phyloP scores from a whole-genome alignment of 2,329 filamentous ascomycete species.

The Balansia obtecta region DNA sequence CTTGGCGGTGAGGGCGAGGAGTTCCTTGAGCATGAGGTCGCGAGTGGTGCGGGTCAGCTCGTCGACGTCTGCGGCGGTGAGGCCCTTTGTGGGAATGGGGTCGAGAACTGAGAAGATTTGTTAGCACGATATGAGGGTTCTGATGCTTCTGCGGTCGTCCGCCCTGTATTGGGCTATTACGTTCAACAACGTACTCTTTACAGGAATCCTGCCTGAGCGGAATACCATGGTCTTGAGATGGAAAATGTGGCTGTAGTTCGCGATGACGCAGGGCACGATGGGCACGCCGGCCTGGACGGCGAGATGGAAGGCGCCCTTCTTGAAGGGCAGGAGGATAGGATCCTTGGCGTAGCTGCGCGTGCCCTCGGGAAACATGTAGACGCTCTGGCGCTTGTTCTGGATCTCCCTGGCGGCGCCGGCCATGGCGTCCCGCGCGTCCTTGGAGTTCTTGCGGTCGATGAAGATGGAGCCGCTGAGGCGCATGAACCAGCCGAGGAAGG shows the following conservation, averaged over 20 bases:
- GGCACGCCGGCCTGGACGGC: conserved; percentile 89
- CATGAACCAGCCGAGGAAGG: conserved; percentile 94
- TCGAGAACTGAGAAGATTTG: conserved; percentile 47
- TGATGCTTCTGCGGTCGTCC: too few species aligned
- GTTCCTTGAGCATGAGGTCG: conserved; percentile 63
- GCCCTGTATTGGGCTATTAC: too few species aligned
- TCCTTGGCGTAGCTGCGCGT: conserved; percentile 81
- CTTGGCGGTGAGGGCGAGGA: conserved; percentile 40
- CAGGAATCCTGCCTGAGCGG: conserved; percentile 55
- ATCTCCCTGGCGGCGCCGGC: conserved; percentile 73
- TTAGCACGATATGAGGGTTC: neutral
- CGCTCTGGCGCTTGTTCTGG: conserved; percentile 55
- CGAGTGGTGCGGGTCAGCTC: conserved; percentile 54
- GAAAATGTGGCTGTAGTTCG: conserved; percentile 67
- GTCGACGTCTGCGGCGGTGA: conserved; percentile 68
- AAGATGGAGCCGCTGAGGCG: conserved; percentile 79
- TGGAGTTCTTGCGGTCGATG: conserved; percentile 80
- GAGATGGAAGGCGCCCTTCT: conserved; percentile 96
- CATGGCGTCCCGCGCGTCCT: conserved; percentile 76
- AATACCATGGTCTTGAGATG: conserved; percentile 53
- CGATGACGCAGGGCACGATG: conserved; percentile 73
- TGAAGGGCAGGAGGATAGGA: conserved; percentile 81
- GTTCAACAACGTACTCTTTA: conserved; percentile 53
- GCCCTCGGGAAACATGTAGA: conserved; percentile 85
- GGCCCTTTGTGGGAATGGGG: conserved; percentile 63